A percentile compares a stretch with the other conserved stretches of the same genome.
These are phyloP conservation scores for Agastache rugosa DNA, from an alignment of 257 asterid species.

Conservation along the genomic window DNA sequence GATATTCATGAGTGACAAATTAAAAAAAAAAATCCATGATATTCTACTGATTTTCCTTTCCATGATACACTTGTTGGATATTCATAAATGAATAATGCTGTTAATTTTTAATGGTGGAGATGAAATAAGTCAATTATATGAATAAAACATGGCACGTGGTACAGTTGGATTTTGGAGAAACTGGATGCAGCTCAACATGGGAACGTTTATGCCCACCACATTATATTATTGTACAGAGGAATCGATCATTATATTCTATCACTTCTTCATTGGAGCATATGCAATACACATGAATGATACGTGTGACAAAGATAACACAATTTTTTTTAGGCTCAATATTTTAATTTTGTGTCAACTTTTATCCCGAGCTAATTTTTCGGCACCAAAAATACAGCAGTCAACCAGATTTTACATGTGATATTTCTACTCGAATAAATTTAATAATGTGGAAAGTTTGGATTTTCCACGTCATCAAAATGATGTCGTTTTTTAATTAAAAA, in stretches of 20 bases:
- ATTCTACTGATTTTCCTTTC: no score
- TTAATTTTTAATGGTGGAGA: neutral
- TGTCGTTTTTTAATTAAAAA: no score
- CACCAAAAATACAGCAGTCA: no score
- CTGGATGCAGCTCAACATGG: slow-evolving; percentile 45
- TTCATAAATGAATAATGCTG: neutral
- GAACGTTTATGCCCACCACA: slow-evolving; percentile 11
- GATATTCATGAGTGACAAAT: no score
- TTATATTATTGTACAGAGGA: neutral
- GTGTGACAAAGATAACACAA: neutral
- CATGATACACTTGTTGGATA: no score
- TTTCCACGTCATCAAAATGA: no score
- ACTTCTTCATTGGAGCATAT: neutral
- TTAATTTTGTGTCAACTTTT: no score
- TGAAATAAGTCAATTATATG: slow-evolving; percentile 37
- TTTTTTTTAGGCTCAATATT: no score
- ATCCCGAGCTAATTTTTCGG: neutral
- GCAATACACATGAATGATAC: neutral
- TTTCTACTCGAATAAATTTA: no score
- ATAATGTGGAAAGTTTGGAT: no score
- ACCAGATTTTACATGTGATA: no score
- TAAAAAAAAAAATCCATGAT: no score
- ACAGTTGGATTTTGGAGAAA: slow-evolving; percentile 39
- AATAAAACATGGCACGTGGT: slow-evolving; percentile 45
- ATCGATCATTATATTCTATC: neutral